These are phyloP conservation scores for Neurospora terricola DNA, from an alignment of 495 filamentous ascomycete genomes.

Conservation along the genomic window DNA sequence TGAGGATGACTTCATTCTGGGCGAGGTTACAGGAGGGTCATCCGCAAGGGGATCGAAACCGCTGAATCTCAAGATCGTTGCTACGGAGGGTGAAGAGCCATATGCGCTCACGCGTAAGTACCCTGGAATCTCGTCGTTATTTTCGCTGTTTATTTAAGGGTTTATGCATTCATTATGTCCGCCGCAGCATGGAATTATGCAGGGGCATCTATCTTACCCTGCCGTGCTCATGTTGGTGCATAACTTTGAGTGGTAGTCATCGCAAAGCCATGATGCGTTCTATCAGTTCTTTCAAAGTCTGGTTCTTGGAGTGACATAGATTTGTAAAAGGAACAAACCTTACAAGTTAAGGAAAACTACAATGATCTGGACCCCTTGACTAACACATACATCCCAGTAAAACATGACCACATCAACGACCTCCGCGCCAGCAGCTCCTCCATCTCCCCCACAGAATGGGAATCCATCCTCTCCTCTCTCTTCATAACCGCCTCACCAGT, in stretches of 20 bases:
- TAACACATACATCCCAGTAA: conserved; percentile 14
- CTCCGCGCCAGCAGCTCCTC: conserved; percentile 18
- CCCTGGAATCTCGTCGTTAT: background rate
- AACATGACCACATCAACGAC: conserved; percentile 22
- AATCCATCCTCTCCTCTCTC: conserved; percentile 28
- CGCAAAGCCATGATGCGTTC: no score
- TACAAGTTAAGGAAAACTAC: no score
- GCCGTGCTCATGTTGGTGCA: background rate
- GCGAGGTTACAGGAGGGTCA: conserved; percentile 38
- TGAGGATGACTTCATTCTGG: conserved; percentile 43
- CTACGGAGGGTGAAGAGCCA: conserved; percentile 56
- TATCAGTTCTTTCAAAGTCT: no score
- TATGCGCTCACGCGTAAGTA: conserved; percentile 47
- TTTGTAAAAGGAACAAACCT: no score
- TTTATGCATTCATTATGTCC: background rate
- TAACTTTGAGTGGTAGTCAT: no score
- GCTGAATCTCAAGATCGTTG: conserved; percentile 53
- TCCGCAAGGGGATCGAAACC: conserved; percentile 11
- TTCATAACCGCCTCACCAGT: conserved; percentile 25
- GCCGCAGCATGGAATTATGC: background rate
- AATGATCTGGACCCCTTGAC: background rate
- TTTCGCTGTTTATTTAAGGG: background rate
- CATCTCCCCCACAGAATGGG: conserved; percentile 35
- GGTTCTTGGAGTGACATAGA: no score
- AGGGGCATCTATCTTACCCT: no score